Evolutionary conservation across 2,329 filamentous ascomycete genomes (phyloP).

Genomic region (Trichophyton verrucosum): DNA sequence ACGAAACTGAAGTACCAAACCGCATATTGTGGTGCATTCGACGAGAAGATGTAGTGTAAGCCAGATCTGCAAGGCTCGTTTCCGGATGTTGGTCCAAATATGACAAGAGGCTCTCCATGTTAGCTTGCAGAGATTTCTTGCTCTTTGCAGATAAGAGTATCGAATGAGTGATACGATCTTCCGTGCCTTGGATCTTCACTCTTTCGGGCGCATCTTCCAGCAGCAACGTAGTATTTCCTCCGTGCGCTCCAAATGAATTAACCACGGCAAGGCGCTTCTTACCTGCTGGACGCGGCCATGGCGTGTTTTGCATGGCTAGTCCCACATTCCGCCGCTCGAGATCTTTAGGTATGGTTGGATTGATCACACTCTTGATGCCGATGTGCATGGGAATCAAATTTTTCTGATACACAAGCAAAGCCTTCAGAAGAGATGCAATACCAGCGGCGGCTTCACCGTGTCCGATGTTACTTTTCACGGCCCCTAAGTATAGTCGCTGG

Average conservation of each 20-base stretch:
- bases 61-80: conserved; percentile 38
- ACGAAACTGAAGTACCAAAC: not conserved
- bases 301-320: conserved; percentile 9
- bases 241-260: conserved; percentile 60
- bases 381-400: conserved; percentile 18
- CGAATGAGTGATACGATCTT: conserved; percentile 31
- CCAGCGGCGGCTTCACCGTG: conserved; percentile 21
- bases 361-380: not conserved
- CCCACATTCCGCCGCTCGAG: conserved; percentile 9
- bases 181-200: not conserved
- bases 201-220: conserved; percentile 14
- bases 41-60: conserved; percentile 53
- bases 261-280: conserved; percentile 34
- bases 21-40: conserved; percentile 29
- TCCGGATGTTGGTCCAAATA: conserved; percentile 23
- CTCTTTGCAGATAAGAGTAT: conserved; percentile 46
- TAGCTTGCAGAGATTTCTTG: conserved; percentile 21
- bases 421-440: conserved; percentile 21
- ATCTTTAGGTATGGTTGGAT: conserved; percentile 3
- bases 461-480: conserved; percentile 23
- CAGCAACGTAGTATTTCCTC: conserved; percentile 45
- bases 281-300: conserved; percentile 7
- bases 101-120: conserved; percentile 37
- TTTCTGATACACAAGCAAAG: conserved; percentile 17
- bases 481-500: conserved; percentile 14